phyloP scores from a whole-genome alignment of 2,329 filamentous ascomycete species.

The Orbilia brochopaga region DNA sequence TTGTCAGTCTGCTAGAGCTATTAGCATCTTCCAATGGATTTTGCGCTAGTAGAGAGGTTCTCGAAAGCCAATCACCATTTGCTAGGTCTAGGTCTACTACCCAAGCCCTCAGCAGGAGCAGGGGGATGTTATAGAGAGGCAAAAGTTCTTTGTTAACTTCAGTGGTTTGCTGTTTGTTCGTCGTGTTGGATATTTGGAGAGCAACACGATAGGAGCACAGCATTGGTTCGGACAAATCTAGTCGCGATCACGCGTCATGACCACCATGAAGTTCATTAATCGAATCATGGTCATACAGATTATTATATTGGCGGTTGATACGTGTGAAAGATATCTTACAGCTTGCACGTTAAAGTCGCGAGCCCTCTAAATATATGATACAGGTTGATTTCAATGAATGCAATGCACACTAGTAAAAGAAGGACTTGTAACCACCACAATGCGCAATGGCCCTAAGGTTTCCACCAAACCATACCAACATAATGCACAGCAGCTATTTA shows the following conservation, averaged over 20 bases:
- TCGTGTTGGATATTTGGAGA: neutral
- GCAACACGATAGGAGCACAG: neutral
- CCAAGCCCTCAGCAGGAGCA: neutral
- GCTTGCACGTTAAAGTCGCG: neutral
- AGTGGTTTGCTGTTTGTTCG: neutral
- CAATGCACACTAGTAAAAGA: constrained; percentile 7
- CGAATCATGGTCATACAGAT: too few species aligned
- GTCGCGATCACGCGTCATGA: too few species aligned
- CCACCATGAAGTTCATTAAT: too few species aligned
- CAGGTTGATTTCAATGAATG: constrained; percentile 18
- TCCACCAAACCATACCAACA: constrained; percentile 22
- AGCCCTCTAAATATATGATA: constrained; percentile 24
- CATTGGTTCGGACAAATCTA: too few species aligned
- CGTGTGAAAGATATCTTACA: too few species aligned
- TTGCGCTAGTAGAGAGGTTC: neutral
- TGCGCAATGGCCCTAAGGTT: neutral
- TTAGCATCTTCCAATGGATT: neutral
- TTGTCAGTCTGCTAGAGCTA: neutral
- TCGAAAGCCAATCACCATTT: neutral
- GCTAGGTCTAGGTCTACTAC: neutral
- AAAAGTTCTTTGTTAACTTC: neutral
- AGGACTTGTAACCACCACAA: neutral
- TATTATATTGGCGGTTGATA: too few species aligned
- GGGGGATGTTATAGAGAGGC: neutral
- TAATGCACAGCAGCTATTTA: constrained; percentile 21